A percentile compares a stretch with the other conserved stretches of the same genome.
Evolutionary conservation across 2,329 filamentous ascomycete genomes (phyloP).

Genomic region (Daldinia eschscholtzii): DNA sequence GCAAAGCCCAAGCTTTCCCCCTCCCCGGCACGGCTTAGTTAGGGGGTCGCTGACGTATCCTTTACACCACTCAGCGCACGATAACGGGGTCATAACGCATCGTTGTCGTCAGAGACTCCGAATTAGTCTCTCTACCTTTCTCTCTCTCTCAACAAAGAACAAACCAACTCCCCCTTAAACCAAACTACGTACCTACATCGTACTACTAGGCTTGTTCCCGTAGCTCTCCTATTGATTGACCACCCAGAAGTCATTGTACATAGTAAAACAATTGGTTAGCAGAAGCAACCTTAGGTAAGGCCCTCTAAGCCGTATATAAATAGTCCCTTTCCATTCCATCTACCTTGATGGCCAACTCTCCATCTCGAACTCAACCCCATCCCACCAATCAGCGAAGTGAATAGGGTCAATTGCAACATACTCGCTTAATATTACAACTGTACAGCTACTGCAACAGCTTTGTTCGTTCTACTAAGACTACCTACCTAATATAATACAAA

Average conservation of each 20-base stretch:
- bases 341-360: slow-evolving; percentile 36
- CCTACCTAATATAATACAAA: no score
- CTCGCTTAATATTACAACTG: slow-evolving; percentile 21
- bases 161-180: neutral
- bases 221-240: neutral
- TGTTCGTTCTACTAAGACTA: no score
- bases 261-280: neutral
- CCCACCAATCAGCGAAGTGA: slow-evolving; percentile 41
- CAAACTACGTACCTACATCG: neutral
- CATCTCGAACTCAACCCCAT: slow-evolving; percentile 25
- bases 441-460: neutral
- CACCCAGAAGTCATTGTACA: no score
- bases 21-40: slow-evolving; percentile 9
- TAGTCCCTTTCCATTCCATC: slow-evolving; percentile 10
- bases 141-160: neutral
- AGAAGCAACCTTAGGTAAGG: neutral
- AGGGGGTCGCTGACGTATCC: slow-evolving; percentile 37
- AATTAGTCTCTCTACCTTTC: neutral
- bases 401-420: slow-evolving; percentile 37
- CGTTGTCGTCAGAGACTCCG: slow-evolving; percentile 39
- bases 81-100: slow-evolving; percentile 1
- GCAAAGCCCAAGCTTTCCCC: slow-evolving; percentile 9
- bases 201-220: neutral
- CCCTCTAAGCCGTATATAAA: slow-evolving; percentile 34
- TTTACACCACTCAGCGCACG: slow-evolving; percentile 25